Conservation (phyloP, 2,329 filamentous ascomycete species). For the Parastagonospora avenae region DNA sequence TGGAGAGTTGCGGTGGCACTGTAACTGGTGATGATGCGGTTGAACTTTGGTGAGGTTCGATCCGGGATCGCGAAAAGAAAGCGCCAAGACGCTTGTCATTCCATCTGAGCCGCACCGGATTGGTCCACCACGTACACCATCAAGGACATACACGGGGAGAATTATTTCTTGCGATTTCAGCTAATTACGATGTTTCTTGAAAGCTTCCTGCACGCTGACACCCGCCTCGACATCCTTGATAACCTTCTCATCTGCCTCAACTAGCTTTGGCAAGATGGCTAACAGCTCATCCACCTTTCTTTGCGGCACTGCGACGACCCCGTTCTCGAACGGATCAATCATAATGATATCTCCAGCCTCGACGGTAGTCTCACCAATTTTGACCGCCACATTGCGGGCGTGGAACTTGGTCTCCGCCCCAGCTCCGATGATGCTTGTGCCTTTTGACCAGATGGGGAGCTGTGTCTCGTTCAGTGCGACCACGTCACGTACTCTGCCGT, state of each 20-base stretch:
- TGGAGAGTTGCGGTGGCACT: constrained; percentile 23
- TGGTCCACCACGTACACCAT: constrained; percentile 12
- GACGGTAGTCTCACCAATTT: constrained; percentile 45
- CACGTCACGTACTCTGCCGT: constrained; percentile 71
- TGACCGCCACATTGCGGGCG: constrained; percentile 52
- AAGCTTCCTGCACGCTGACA: constrained; percentile 68
- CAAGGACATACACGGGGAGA: background rate
- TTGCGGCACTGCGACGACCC: constrained; percentile 70
- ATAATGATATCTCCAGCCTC: constrained; percentile 68
- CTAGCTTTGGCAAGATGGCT: constrained; percentile 57
- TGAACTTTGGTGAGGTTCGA: constrained; percentile 25
- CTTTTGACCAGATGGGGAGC: constrained; percentile 65
- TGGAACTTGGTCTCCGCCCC: constrained; percentile 63
- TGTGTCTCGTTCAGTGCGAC: constrained; percentile 61
- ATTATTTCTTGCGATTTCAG: background rate
- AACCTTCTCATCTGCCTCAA: constrained; percentile 51
- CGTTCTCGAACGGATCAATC: constrained; percentile 69
- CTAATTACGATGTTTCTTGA: constrained; percentile 58
- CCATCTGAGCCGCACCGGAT: constrained; percentile 23
- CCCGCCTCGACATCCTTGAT: constrained; percentile 66
- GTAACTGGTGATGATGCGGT: constrained; percentile 25
- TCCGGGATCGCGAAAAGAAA: constrained; percentile 31
- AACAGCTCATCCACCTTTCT: constrained; percentile 65
- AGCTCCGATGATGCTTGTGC: constrained; percentile 63
- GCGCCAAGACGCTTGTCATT: constrained; percentile 28